These are phyloP conservation scores for Ceratocystis colombiana DNA, from an alignment of 2,329 filamentous ascomycete genomes.

Conservation along the genomic window DNA sequence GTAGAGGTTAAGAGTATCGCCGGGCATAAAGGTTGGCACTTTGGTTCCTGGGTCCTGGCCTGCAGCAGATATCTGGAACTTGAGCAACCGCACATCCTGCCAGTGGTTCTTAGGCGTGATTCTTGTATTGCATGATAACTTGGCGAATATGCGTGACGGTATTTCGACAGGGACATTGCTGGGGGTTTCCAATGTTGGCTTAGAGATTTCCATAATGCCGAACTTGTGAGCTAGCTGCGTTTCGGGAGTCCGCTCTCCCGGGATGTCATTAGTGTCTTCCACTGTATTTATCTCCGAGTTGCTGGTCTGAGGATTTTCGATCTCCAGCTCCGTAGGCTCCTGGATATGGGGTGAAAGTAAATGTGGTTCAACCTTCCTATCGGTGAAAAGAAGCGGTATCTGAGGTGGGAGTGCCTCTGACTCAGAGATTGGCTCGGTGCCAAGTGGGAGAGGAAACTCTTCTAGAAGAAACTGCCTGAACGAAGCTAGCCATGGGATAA, in stretches of 20 bases:
- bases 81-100: conserved; percentile 86
- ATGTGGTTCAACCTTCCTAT: neutral
- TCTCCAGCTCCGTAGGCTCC: neutral
- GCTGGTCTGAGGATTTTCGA: neutral
- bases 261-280: neutral
- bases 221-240: conserved; percentile 16
- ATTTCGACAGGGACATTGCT: conserved; percentile 23
- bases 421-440: conserved; percentile 59
- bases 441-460: conserved; percentile 58
- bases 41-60: conserved; percentile 23
- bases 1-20: conserved; percentile 70
- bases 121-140: conserved; percentile 55
- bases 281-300: neutral
- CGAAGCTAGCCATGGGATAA: conserved; percentile 63
- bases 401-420: conserved; percentile 66
- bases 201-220: conserved; percentile 19
- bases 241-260: conserved; percentile 32
- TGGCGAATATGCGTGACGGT: conserved; percentile 33
- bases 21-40: conserved; percentile 46
- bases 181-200: neutral
- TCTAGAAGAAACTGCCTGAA: conserved; percentile 58
- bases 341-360: neutral
- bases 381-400: conserved; percentile 32
- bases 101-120: conserved; percentile 70
- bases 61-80: conserved; percentile 40